Conservation (phyloP, 441 rosid genomes). For the Sinapis alba region DNA sequence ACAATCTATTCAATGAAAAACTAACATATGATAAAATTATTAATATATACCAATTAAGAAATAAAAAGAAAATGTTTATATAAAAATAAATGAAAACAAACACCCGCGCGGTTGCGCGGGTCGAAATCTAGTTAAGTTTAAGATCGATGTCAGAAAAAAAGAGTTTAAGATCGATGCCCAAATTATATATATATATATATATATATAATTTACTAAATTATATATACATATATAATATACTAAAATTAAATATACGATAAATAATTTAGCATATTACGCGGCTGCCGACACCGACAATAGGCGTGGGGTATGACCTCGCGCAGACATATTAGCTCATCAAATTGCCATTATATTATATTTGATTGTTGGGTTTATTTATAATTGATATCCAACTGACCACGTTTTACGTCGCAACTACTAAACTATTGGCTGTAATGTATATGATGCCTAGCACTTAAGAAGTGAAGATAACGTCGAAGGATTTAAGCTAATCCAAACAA, state of each 20-base stretch:
- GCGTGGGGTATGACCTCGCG: conserved; percentile 42
- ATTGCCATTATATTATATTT: conserved; percentile 31
- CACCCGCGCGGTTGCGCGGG: too few species aligned
- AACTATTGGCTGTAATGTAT: background rate
- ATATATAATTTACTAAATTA: background rate
- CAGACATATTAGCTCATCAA: conserved; percentile 41
- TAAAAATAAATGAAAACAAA: too few species aligned
- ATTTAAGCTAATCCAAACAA: conserved; percentile 1
- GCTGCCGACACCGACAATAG: conserved; percentile 38
- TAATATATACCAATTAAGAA: too few species aligned
- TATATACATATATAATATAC: background rate
- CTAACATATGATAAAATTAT: too few species aligned
- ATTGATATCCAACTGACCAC: background rate
- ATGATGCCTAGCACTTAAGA: conserved; percentile 10
- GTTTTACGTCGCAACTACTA: background rate
- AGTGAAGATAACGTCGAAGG: background rate
- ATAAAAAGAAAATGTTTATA: too few species aligned
- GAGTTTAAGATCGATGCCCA: background rate
- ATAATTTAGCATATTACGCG: conserved; percentile 7
- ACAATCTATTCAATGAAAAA: too few species aligned
- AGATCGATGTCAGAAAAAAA: too few species aligned
- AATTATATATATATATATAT: background rate
- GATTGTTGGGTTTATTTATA: background rate
- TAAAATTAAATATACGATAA: background rate
- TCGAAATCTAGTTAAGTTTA: too few species aligned